phyloP scores from a whole-genome alignment of 2,329 filamentous ascomycete genomes.

The Phaeosphaeriaceae sp. region DNA sequence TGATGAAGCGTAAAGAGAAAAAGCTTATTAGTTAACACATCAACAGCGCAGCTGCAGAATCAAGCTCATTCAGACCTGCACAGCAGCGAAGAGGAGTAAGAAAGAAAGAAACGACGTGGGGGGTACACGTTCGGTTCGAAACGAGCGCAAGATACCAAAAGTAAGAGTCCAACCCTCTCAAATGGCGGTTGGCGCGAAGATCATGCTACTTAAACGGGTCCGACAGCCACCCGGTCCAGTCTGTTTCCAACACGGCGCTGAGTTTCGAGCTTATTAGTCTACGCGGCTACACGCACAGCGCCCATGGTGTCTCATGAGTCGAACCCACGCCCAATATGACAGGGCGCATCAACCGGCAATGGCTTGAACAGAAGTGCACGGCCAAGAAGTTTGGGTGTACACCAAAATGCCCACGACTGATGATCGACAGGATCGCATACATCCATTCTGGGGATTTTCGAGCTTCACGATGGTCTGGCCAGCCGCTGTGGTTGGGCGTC shows the following conservation, averaged over 20 bases:
- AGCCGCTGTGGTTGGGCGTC: conserved; percentile 33
- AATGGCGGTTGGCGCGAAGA: conserved; percentile 35
- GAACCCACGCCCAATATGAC: conserved; percentile 20
- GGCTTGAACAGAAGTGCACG: conserved; percentile 32
- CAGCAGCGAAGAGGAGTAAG: conserved; percentile 42
- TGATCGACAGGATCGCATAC: conserved; percentile 25
- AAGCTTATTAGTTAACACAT: conserved; percentile 40
- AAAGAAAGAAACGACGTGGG: conserved; percentile 22
- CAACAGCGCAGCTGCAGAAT: conserved; percentile 45
- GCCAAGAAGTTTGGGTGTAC: conserved; percentile 26
- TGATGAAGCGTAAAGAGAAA: conserved; percentile 5
- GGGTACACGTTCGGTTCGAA: conserved; percentile 27
- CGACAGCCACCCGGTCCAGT: conserved; percentile 25
- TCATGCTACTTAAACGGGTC: conserved; percentile 34
- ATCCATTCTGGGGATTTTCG: conserved; percentile 20
- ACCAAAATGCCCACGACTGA: conserved; percentile 19
- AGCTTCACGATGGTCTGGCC: conserved; percentile 47
- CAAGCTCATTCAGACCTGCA: conserved; percentile 42
- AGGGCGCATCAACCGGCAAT: conserved; percentile 25
- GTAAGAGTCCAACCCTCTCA: conserved; percentile 40
- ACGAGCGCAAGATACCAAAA: conserved; percentile 36
- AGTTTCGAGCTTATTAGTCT: conserved; percentile 29
- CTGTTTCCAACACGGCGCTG: conserved; percentile 39
- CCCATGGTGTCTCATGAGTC: conserved; percentile 31
- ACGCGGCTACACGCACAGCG: conserved; percentile 36